phyloP scores from a whole-genome alignment of 306 rosid species.

The Inga leiocalycina region DNA sequence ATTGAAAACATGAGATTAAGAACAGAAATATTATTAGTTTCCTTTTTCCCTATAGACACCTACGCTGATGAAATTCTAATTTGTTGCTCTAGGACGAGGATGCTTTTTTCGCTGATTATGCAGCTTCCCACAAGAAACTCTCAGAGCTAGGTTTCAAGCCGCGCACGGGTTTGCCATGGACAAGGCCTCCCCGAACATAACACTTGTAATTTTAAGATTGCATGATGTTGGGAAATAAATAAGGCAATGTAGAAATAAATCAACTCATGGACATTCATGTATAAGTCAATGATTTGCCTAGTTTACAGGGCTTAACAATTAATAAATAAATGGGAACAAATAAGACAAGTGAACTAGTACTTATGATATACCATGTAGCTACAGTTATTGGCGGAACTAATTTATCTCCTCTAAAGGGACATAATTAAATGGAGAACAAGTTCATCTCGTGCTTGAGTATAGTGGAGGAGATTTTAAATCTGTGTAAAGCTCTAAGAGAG shows the following conservation, averaged over 20 bases:
- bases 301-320: background rate
- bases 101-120: slow-evolving; percentile 67
- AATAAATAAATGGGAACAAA: background rate
- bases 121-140: slow-evolving; percentile 79
- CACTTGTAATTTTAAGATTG: too few relatives aligned
- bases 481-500: too few relatives aligned
- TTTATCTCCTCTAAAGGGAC: slow-evolving; percentile 24
- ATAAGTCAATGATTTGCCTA: background rate
- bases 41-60: background rate
- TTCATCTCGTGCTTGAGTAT: too few relatives aligned
- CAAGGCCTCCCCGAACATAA: too few relatives aligned
- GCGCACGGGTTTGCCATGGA: too few relatives aligned
- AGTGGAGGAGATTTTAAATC: too few relatives aligned
- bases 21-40: background rate
- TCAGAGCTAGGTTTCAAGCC: slow-evolving; percentile 73
- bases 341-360: background rate
- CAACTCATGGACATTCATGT: background rate
- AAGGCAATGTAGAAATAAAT: background rate
- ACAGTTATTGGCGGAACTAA: slow-evolving; percentile 1
- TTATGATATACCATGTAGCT: slow-evolving; percentile 12
- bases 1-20: background rate
- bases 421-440: slow-evolving; percentile 83
- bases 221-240: background rate
- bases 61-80: slow-evolving; percentile 10
- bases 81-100: slow-evolving; percentile 61